Conservation (phyloP, 352 stramenopile genomes). For the Globisporangium uncinulatum region DNA sequence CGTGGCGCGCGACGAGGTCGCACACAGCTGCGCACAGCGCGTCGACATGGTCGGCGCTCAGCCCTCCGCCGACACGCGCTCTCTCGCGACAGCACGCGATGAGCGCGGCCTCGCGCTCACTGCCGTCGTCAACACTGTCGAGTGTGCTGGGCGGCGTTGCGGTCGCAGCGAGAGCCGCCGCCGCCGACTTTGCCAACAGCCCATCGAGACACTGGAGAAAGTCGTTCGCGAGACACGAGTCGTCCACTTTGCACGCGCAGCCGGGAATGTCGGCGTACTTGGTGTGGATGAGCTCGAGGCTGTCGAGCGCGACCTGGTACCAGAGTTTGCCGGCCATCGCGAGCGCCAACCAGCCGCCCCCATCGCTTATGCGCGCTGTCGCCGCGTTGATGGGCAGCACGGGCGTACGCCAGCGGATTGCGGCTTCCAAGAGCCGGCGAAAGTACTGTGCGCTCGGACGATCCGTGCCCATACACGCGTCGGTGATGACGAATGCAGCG, state of each 20-base stretch:
- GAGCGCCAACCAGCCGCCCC: constrained; percentile 30
- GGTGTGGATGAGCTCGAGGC: constrained; percentile 27
- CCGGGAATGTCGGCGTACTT: constrained; percentile 34
- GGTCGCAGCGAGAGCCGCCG: background rate
- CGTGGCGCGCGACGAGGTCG: background rate
- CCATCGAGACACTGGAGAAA: constrained; percentile 37
- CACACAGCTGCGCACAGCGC: background rate
- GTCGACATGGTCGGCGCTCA: background rate
- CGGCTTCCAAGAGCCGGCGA: constrained; percentile 30
- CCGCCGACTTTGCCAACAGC: constrained; percentile 17
- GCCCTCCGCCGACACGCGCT: constrained; percentile 3
- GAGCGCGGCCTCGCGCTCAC: constrained; percentile 2
- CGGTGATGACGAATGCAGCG: constrained; percentile 36
- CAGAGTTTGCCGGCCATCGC: constrained; percentile 46
- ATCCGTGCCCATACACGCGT: constrained; percentile 9
- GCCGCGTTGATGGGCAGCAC: constrained; percentile 40
- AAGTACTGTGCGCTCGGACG: constrained; percentile 8
- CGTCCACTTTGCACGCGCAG: constrained; percentile 37
- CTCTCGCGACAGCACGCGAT: constrained; percentile 1
- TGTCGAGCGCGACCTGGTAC: constrained; percentile 36
- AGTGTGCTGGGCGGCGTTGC: too few species aligned
- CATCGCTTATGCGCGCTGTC: constrained; percentile 12
- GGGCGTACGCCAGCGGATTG: constrained; percentile 26
- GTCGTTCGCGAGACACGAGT: constrained; percentile 42
- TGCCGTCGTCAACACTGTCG: background rate